These are phyloP conservation scores for Lactuca saligna DNA, from an alignment of 129 eudicot species.

Conservation along the genomic window DNA sequence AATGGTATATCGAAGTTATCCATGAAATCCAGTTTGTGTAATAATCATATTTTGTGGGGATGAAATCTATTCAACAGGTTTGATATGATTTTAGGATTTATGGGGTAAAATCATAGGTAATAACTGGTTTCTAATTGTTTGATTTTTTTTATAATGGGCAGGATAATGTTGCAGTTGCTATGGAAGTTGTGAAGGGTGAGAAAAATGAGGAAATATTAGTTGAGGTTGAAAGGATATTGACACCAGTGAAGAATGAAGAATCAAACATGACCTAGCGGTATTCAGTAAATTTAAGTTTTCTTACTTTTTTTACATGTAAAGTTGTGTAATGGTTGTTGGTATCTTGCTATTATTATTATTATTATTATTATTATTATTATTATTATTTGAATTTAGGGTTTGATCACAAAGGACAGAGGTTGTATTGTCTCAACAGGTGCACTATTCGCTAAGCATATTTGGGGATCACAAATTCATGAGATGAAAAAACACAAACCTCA, in stretches of 20 bases:
- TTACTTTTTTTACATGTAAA: neutral
- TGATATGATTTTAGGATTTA: neutral
- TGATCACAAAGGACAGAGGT: too few species aligned
- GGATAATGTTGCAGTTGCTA: conserved; percentile 72
- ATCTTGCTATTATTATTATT: too few species aligned
- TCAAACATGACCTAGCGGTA: conserved; percentile 92
- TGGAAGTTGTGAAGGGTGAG: conserved; percentile 52
- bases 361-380: too few species aligned
- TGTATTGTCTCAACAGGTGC: too few species aligned
- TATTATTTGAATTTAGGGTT: too few species aligned
- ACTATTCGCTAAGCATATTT: too few species aligned
- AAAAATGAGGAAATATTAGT: conserved; percentile 58
- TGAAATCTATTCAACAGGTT: conserved; percentile 85
- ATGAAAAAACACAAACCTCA: too few species aligned
- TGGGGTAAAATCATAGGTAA: neutral
- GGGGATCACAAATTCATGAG: too few species aligned
- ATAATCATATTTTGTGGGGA: conserved; percentile 86
- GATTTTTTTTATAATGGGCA: conserved; percentile 33
- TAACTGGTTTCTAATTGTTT: neutral
- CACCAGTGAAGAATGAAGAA: conserved; percentile 62
- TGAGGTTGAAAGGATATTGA: conserved; percentile 65
- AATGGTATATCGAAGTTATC: conserved; percentile 80
- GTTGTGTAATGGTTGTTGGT: too few species aligned
- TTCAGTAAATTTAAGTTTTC: too few species aligned
- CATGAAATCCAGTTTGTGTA: conserved; percentile 84